Base-by-base conservation (phyloP, 140 eudicot genomes). In the Bidens hawaiensis region DNA sequence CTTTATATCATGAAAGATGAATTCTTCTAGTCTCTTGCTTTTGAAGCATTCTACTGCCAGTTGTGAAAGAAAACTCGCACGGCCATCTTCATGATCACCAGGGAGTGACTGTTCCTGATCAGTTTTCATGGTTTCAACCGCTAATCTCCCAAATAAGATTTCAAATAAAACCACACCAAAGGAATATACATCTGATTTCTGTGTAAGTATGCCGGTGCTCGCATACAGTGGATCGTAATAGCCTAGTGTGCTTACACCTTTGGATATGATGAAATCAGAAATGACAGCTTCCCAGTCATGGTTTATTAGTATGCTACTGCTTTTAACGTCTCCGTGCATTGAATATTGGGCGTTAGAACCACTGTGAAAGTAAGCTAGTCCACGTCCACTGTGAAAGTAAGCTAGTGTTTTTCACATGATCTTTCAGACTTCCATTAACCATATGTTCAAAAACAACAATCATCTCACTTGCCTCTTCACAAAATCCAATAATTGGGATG, bases 401-500 rank as follows among this genome's bases (percentile, higher is more conserved):
- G 31, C 58, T 45, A 16, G 49, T 0, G 36, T 33, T 57, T 43
- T 28, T 56, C 19, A 68, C 18, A 27, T 68, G 74, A 4, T 59
- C 26, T 56, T 68, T 68, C 12, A 68, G 26, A 31, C 74, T 57
- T 57, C 74, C 74, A 22, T 56, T 68, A 2, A 31, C 49, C 74
- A 68, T 56, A 45, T 68, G 43, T n/a, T 68, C 26, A 31, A 68
- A 68, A 42, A 68, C 36, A 55, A 42, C 47, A 28, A 68, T 68
- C 56, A 45, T 42, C 73, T 68, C 65, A 2, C 27, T 28, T 4
- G 23, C 73, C 65, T 68, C 73, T 68, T 68, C 73, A 68, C 58
- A 68, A 36, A 68, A 68, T 56, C 73, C 65, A 54, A 68, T 7
- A 17, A 42, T 26, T 26, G 57, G 57, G 17, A 55, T 56, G 47